Conservation (phyloP, 169 alveolate genomes). For the Plasmodium sp. region DNA sequence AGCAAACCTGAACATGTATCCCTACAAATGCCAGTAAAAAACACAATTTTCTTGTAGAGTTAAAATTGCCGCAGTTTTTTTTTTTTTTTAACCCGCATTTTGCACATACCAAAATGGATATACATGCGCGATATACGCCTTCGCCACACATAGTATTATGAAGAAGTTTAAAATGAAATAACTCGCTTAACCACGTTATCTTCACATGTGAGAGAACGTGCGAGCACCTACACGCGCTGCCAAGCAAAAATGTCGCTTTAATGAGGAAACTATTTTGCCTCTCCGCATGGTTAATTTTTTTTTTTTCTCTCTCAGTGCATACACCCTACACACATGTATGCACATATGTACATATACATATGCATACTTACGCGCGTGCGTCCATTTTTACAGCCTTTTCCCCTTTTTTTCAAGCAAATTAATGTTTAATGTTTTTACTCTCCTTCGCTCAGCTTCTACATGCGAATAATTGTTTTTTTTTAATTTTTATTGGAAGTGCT, state of each 20-base stretch:
- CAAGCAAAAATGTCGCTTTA: not conserved
- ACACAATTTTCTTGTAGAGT: not conserved
- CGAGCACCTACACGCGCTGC: not conserved
- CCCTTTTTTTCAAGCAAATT: not conserved
- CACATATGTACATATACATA: not conserved
- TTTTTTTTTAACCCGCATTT: not conserved
- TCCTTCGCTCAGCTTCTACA: not conserved
- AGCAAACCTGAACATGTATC: not conserved
- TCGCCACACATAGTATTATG: not conserved
- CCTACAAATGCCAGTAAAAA: not conserved
- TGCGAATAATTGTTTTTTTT: not conserved
- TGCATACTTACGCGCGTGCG: not conserved
- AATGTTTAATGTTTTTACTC: not conserved
- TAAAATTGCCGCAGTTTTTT: not conserved
- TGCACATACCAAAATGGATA: not conserved
- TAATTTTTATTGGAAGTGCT: not conserved
- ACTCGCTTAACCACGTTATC: not conserved
- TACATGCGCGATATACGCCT: not conserved
- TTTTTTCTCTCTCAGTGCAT: not conserved
- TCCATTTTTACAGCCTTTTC: not conserved
- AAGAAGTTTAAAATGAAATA: not conserved
- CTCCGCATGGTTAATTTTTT: not conserved
- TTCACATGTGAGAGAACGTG: not conserved
- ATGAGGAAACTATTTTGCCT: not conserved
- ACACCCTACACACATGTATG: slow-evolving; percentile 4